phyloP scores from a whole-genome alignment of 805 yeast species.

The Ogataea sp. region DNA sequence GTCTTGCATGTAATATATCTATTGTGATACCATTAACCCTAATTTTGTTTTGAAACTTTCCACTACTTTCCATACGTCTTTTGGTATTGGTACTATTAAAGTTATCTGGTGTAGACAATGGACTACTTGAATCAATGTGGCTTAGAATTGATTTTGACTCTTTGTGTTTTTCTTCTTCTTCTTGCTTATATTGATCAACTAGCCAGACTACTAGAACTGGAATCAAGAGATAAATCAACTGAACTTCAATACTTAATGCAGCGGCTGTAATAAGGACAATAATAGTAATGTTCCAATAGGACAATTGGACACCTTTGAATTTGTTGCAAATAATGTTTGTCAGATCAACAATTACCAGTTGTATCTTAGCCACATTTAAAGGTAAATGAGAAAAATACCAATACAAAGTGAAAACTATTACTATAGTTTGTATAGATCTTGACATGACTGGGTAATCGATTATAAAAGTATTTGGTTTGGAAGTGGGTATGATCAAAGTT shows the following conservation, averaged over 20 bases:
- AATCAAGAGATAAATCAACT: background rate
- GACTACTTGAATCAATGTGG: background rate
- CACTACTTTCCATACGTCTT: background rate
- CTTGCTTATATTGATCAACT: background rate
- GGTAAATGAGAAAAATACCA: background rate
- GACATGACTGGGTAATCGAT: background rate
- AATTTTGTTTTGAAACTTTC: too few species aligned
- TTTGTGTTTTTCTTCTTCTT: background rate
- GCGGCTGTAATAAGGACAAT: background rate
- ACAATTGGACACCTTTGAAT: background rate
- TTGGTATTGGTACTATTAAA: background rate
- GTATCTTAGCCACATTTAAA: background rate
- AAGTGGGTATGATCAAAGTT: background rate
- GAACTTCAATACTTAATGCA: background rate
- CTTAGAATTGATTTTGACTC: background rate
- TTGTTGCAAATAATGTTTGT: background rate
- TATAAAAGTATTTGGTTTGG: background rate
- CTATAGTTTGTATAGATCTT: background rate
- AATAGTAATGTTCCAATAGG: constrained; percentile 1
- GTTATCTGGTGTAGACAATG: too few species aligned
- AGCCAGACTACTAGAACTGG: background rate
- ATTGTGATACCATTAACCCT: too few species aligned
- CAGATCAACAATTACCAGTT: background rate
- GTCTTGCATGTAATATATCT: background rate
- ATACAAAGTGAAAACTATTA: background rate